phyloP scores from a whole-genome alignment of 306 rosid species.

The Chamaecrista fasciculata region DNA sequence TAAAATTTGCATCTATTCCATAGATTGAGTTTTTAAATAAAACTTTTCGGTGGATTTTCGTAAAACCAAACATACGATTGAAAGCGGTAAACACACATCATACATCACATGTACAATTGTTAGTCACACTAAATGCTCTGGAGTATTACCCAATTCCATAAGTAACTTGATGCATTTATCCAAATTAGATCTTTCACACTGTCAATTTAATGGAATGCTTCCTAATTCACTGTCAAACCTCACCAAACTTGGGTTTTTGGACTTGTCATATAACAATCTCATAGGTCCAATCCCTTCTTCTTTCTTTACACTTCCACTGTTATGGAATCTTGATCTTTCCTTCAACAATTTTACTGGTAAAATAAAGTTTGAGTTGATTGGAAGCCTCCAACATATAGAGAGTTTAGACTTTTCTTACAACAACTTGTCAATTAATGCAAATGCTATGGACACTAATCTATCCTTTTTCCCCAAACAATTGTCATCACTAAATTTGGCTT shows the following conservation, averaged over 20 bases:
- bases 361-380: not conserved
- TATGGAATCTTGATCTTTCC: not conserved
- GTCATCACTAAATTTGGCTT: conserved; percentile 26
- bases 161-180: not conserved
- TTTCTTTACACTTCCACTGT: not conserved
- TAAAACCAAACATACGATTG: too few relatives aligned
- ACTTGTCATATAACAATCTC: not conserved
- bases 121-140: not conserved
- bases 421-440: conserved; percentile 12
- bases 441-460: too few relatives aligned
- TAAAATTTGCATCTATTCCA: too few relatives aligned
- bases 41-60: too few relatives aligned
- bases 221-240: not conserved
- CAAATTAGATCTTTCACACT: not conserved
- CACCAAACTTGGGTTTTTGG: not conserved
- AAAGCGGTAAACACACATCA: too few relatives aligned
- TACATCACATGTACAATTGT: too few relatives aligned
- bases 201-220: not conserved
- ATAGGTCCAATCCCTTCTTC: not conserved
- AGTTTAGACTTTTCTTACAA: conserved; percentile 46
- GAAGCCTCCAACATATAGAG: conserved; percentile 4
- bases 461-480: conserved; percentile 18
- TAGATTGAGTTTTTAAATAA: too few relatives aligned
- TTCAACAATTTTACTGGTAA: not conserved
- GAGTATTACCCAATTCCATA: not conserved